phyloP scores from a whole-genome alignment of 768 basidiomycete genomes.

The Boletus reticuloceps region DNA sequence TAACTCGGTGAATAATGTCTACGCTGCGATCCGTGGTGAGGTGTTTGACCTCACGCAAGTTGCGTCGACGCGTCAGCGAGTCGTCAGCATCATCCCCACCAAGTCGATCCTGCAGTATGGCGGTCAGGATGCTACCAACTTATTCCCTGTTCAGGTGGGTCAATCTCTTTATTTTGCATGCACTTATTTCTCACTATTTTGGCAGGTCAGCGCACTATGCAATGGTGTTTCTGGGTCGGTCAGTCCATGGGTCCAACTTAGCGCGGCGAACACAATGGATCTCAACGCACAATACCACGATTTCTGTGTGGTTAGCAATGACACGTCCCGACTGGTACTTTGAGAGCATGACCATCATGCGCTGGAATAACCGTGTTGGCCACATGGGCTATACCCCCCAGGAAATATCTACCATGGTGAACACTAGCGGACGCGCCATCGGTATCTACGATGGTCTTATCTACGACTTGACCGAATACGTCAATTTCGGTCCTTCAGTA shows the following conservation, averaged over 20 bases:
- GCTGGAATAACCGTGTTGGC: constrained; percentile 84
- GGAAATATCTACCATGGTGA: constrained; percentile 71
- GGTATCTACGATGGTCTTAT: constrained; percentile 86
- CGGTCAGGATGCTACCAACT: constrained; percentile 63
- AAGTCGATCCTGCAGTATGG: constrained; percentile 84
- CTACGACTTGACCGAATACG: constrained; percentile 84
- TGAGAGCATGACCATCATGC: constrained; percentile 90
- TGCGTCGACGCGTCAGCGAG: constrained; percentile 58
- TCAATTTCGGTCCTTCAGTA: constrained; percentile 63
- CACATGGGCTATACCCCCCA: constrained; percentile 83
- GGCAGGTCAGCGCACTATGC: constrained; percentile 87
- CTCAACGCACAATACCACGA: constrained; percentile 87
- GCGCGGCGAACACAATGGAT: constrained; percentile 74
- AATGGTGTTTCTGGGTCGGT: constrained; percentile 79
- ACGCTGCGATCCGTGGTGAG: constrained; percentile 86
- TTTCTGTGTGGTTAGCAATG: constrained; percentile 85
- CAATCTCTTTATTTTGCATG: neutral
- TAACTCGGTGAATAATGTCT: constrained; percentile 70
- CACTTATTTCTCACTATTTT: neutral
- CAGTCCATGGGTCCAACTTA: constrained; percentile 73
- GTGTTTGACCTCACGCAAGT: constrained; percentile 83
- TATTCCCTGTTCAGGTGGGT: constrained; percentile 93
- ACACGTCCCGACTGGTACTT: constrained; percentile 99
- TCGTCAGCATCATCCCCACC: constrained; percentile 68
- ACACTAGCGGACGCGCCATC: constrained; percentile 51